Percentiles rank a stretch among this genome's conserved stretches.
phyloP scores from a whole-genome alignment of 805 yeast genomes.

The Kodamaea fukazawae region DNA sequence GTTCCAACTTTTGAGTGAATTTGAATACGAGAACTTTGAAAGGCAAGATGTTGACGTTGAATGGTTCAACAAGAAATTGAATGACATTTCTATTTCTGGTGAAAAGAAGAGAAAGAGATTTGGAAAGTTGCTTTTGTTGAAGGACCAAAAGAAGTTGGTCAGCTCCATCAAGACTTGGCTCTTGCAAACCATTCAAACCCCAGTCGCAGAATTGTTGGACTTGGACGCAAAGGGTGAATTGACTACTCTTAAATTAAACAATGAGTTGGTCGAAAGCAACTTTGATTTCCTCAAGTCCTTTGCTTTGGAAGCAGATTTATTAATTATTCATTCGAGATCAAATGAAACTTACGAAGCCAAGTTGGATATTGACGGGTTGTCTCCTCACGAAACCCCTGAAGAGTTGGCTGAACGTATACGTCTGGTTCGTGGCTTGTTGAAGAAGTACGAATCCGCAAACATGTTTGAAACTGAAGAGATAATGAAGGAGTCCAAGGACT shows the following conservation, averaged over 20 bases:
- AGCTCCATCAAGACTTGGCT: conserved; percentile 55
- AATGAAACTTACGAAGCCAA: conserved; percentile 55
- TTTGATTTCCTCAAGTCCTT: conserved; percentile 60
- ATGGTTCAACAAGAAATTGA: conserved; percentile 87
- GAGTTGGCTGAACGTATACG: conserved; percentile 54
- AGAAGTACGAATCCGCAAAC: conserved; percentile 63
- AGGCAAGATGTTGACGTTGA: conserved; percentile 78
- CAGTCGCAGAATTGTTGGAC: conserved; percentile 33
- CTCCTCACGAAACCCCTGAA: conserved; percentile 64
- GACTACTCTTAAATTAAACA: conserved; percentile 39
- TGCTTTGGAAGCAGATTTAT: conserved; percentile 64
- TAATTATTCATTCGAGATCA: conserved; percentile 62
- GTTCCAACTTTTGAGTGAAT: conserved; percentile 71
- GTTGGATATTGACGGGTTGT: conserved; percentile 71
- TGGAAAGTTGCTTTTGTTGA: conserved; percentile 63
- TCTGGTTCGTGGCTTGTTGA: conserved; percentile 52
- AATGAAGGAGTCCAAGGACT: conserved; percentile 47
- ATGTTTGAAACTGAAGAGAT: conserved; percentile 58
- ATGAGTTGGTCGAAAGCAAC: conserved; percentile 46
- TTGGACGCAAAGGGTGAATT: conserved; percentile 29
- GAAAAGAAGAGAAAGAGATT: conserved; percentile 62
- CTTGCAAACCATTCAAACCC: conserved; percentile 30
- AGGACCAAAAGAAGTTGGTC: conserved; percentile 73
- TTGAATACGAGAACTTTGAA: conserved; percentile 86
- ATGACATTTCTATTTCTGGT: conserved; percentile 71